Percentiles rank a stretch among this genome's conserved stretches.
These are phyloP conservation scores for Microcyclospora tardicrescens DNA, from an alignment of 2,329 filamentous ascomycete genomes.

Conservation along the genomic window DNA sequence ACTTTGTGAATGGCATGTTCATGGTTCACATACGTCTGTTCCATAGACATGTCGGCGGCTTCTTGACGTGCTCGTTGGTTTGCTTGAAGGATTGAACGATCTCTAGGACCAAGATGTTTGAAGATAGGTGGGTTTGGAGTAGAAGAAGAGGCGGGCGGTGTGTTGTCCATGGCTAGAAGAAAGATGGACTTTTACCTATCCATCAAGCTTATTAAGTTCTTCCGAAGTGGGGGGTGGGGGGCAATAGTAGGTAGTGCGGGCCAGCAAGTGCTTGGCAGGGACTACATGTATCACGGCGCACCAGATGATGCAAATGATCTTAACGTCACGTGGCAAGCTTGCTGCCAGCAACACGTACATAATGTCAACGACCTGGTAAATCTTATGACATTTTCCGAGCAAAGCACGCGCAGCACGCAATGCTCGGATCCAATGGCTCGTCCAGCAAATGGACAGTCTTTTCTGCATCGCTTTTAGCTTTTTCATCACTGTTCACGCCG, in stretches of 20 bases:
- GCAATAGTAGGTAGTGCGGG: too few species aligned
- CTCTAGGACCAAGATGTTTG: constrained; percentile 35
- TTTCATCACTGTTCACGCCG: constrained; percentile 50
- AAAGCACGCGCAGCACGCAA: constrained; percentile 3
- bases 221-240: too few species aligned
- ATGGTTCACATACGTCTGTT: constrained; percentile 64
- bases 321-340: too few species aligned
- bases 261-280: too few species aligned
- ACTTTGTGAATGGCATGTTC: too few species aligned
- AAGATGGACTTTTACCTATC: too few species aligned
- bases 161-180: too few species aligned
- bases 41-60: constrained; percentile 44
- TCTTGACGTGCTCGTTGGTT: constrained; percentile 16
- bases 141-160: background rate
- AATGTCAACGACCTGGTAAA: background rate
- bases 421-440: constrained; percentile 18
- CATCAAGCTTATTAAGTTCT: too few species aligned
- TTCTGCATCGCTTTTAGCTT: constrained; percentile 44
- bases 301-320: too few species aligned
- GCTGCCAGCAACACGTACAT: too few species aligned
- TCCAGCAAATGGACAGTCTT: constrained; percentile 53
- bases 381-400: constrained; percentile 2
- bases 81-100: constrained; percentile 28
- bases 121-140: constrained; percentile 29
- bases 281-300: too few species aligned